Evolutionary conservation across 2,329 filamentous ascomycete genomes (phyloP).

Genomic region (Phaeosphaeriaceae sp.): DNA sequence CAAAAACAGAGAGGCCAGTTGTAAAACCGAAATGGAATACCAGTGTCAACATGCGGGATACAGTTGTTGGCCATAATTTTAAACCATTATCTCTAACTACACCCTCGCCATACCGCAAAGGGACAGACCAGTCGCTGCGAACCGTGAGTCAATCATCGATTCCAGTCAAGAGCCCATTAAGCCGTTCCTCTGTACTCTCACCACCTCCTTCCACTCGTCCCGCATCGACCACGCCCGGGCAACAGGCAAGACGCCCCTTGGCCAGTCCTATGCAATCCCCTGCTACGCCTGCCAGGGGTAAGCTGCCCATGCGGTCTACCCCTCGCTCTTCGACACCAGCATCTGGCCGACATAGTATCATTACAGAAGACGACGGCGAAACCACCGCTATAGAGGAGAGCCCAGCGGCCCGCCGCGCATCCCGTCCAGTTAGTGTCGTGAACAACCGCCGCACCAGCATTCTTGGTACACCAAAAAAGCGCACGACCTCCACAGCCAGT

Average conservation of each 20-base stretch:
- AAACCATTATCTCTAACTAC: constrained; percentile 45
- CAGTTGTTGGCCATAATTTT: constrained; percentile 47
- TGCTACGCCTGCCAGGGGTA: constrained; percentile 37
- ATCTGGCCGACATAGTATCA: constrained; percentile 32
- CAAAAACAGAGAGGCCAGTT: constrained; percentile 32
- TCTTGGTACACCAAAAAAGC: constrained; percentile 36
- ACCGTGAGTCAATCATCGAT: constrained; percentile 43
- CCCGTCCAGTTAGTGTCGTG: constrained; percentile 38
- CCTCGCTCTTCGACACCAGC: constrained; percentile 32
- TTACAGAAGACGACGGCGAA: constrained; percentile 26
- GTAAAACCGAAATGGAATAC: constrained; percentile 49
- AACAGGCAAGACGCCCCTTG: constrained; percentile 32
- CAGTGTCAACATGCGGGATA: constrained; percentile 47
- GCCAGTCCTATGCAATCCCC: constrained; percentile 41
- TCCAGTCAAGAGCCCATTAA: constrained; percentile 44
- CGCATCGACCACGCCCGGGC: constrained; percentile 39
- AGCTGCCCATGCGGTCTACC: constrained; percentile 23
- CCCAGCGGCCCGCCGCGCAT: constrained; percentile 33
- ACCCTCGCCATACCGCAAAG: constrained; percentile 41
- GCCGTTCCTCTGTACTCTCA: constrained; percentile 35
- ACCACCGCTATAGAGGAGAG: constrained; percentile 34
- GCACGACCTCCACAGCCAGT: constrained; percentile 29
- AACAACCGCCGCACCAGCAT: constrained; percentile 39
- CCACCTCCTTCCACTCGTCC: constrained; percentile 20
- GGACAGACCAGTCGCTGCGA: constrained; percentile 23